These are phyloP conservation scores for Malus hybrid DNA, from an alignment of 331 rosid genomes.

Conservation along the genomic window DNA sequence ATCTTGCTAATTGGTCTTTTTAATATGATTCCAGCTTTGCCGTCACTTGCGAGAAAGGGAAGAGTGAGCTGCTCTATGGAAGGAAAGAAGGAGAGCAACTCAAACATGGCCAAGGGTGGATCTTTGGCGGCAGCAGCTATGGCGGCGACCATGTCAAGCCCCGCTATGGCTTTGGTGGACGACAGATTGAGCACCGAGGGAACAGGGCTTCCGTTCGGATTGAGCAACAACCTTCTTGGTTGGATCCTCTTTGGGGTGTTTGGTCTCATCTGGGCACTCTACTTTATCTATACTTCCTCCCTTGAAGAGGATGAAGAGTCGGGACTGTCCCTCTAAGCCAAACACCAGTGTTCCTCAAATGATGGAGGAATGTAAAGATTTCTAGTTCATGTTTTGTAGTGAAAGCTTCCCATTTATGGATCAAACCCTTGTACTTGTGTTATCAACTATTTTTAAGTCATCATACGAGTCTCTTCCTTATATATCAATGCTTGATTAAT, in stretches of 20 bases:
- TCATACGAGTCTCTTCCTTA: not conserved
- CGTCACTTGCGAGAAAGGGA: conserved; percentile 60
- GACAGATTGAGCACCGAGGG: conserved; percentile 92
- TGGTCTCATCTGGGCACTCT: conserved; percentile 67
- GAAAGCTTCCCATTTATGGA: not conserved
- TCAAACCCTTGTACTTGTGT: not conserved
- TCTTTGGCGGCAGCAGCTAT: conserved; percentile 46
- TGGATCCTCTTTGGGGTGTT: conserved; percentile 80
- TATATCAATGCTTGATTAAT: not conserved
- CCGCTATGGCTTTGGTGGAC: conserved; percentile 92
- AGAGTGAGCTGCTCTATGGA: conserved; percentile 71
- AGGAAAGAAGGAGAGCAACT: conserved; percentile 14
- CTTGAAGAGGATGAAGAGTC: conserved; percentile 97
- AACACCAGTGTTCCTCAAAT: not conserved
- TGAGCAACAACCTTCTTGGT: conserved; percentile 86
- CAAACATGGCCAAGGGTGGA: conserved; percentile 56
- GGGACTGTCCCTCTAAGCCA: conserved; percentile 69
- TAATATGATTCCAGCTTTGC: conserved; percentile 41
- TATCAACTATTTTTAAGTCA: not conserved
- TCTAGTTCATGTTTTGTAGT: not conserved
- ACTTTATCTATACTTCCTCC: conserved; percentile 39
- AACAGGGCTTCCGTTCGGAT: conserved; percentile 92
- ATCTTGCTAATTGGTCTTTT: not conserved
- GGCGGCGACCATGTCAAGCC: conserved; percentile 55
- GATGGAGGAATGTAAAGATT: conserved; percentile 22